Evolutionary conservation across 768 basidiomycete species (phyloP).

Genomic region (Podaxis sp.): DNA sequence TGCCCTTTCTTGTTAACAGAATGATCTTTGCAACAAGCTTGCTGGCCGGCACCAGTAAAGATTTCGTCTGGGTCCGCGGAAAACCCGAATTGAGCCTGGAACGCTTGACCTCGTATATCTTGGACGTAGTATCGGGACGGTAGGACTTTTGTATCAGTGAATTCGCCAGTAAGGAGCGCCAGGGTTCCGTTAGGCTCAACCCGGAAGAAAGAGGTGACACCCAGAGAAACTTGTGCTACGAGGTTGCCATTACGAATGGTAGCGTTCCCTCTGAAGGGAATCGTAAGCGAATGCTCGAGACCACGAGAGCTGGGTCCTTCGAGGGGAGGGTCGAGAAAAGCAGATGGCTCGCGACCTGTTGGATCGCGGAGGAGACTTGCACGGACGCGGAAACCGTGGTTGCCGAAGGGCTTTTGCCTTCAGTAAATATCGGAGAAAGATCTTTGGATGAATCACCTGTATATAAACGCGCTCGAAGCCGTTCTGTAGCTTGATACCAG

Average conservation of each 20-base stretch:
- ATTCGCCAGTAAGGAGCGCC: slow-evolving; percentile 28
- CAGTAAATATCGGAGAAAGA: neutral
- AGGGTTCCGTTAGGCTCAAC: slow-evolving; percentile 26
- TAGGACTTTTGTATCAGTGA: slow-evolving; percentile 29
- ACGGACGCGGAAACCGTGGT: slow-evolving; percentile 34
- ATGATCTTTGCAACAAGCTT: slow-evolving; percentile 35
- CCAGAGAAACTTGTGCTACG: slow-evolving; percentile 22
- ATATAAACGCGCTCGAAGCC: slow-evolving; percentile 33
- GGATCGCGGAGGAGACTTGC: slow-evolving; percentile 32
- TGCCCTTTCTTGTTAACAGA: slow-evolving; percentile 38
- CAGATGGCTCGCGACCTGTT: slow-evolving; percentile 31
- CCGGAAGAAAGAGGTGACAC: slow-evolving; percentile 29
- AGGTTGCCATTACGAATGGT: slow-evolving; percentile 32
- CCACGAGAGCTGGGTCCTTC: slow-evolving; percentile 31
- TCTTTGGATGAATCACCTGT: slow-evolving; percentile 21
- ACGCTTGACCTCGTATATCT: slow-evolving; percentile 29
- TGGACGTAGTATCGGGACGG: slow-evolving; percentile 29
- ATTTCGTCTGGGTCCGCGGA: slow-evolving; percentile 30
- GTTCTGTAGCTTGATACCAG: slow-evolving; percentile 33
- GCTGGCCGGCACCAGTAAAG: slow-evolving; percentile 35
- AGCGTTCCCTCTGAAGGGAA: slow-evolving; percentile 28
- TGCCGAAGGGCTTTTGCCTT: slow-evolving; percentile 32
- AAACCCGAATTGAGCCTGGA: slow-evolving; percentile 31
- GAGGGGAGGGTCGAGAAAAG: slow-evolving; percentile 34
- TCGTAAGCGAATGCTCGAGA: slow-evolving; percentile 27